Evolutionary conservation across 2,329 filamentous ascomycete species (phyloP).

Genomic region (Setomelanomma holmii): DNA sequence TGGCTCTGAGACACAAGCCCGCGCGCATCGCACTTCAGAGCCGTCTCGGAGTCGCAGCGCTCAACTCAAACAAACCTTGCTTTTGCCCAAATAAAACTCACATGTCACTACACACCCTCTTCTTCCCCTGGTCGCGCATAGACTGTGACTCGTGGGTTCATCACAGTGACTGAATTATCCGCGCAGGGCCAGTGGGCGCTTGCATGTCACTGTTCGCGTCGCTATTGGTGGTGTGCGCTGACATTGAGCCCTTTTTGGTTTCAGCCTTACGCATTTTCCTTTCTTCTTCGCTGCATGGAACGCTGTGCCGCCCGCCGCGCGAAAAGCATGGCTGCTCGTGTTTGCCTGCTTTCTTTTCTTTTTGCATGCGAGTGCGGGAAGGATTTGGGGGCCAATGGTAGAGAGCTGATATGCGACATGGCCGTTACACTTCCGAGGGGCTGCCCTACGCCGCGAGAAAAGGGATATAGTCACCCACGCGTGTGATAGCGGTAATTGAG

Average conservation of each 20-base stretch:
- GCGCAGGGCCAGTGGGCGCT: constrained; percentile 17
- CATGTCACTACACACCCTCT: constrained; percentile 18
- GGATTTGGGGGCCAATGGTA: constrained; percentile 4
- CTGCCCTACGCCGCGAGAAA: background rate
- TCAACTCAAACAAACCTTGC: constrained; percentile 3
- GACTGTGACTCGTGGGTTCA: constrained; percentile 14
- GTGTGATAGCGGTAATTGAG: constrained; percentile 3
- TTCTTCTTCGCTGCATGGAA: constrained; percentile 7
- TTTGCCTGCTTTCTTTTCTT: constrained; percentile 2
- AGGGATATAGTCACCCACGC: background rate
- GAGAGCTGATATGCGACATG: constrained; percentile 1
- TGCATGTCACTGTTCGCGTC: constrained; percentile 6
- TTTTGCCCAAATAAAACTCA: constrained; percentile 11
- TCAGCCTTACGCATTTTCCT: constrained; percentile 16
- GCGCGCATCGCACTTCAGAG: constrained; percentile 22
- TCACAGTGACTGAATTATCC: constrained; percentile 16
- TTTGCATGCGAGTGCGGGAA: constrained; percentile 4
- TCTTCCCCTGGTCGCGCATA: constrained; percentile 10
- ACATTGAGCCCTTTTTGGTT: background rate
- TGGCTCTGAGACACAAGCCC: constrained; percentile 35
- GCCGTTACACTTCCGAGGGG: constrained; percentile 4
- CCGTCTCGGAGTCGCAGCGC: constrained; percentile 8
- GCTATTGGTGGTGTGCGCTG: constrained; percentile 12
- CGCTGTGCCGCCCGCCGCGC: constrained; percentile 4
- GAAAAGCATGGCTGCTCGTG: constrained; percentile 6